A percentile compares a stretch with the other conserved stretches of the same genome.
Conservation (phyloP, 768 basidiomycete species). For the Austroboletus festivus region DNA sequence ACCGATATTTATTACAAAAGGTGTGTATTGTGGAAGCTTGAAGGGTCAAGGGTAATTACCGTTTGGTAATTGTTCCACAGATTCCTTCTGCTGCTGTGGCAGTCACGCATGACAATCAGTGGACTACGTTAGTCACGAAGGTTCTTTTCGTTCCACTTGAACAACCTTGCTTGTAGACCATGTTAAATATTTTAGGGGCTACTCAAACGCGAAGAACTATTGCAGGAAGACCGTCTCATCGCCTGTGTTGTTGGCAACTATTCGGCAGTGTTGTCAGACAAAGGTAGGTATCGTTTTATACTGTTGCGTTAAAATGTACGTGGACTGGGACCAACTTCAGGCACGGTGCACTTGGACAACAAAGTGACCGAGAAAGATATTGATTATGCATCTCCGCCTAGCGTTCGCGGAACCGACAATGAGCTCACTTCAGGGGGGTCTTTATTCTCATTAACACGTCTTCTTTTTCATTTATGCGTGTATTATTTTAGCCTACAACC, state of each 20-base stretch:
- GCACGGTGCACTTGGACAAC: neutral
- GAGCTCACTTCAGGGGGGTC: too few relatives aligned
- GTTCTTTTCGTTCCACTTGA: neutral
- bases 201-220: neutral
- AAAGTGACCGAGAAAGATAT: neutral
- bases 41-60: neutral
- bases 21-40: neutral
- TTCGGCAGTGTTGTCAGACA: too few relatives aligned
- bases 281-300: neutral
- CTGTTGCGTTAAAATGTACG: neutral
- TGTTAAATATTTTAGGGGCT: constrained; percentile 1
- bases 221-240: neutral
- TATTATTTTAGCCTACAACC: too few relatives aligned
- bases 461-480: too few relatives aligned
- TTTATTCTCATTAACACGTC: too few relatives aligned
- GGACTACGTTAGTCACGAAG: constrained; percentile 3
- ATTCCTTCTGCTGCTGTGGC: constrained; percentile 6
- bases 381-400: neutral
- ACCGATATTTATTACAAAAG: neutral
- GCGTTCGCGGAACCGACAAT: too few relatives aligned
- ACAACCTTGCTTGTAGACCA: neutral
- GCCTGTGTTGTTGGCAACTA: neutral
- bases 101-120: constrained; percentile 9
- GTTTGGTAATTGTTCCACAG: neutral
- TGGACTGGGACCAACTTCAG: neutral